Base-by-base conservation (phyloP, 257 asterid genomes). In the Oldenlandia corymbosa region DNA sequence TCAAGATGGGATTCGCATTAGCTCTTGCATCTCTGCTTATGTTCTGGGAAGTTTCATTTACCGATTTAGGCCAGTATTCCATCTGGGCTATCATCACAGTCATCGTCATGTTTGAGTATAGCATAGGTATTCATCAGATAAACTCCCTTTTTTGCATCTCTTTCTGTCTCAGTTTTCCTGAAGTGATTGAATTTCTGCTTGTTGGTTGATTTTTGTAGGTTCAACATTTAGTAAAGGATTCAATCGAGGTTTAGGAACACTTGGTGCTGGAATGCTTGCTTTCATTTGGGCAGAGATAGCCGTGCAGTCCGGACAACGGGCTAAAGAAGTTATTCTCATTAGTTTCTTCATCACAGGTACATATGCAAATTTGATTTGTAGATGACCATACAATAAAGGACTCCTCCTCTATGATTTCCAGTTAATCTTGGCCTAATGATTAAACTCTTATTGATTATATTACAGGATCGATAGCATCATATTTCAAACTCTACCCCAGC, bases 191-290 rank as follows among this genome's bases (percentile, higher is more conserved):
- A 20, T 21, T 20, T 49, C 7, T n/a, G 7, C 0, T 9, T 60
- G 3, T 66, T 58, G 60, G 82, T 8, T 49, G 6, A n/a, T 0
- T 7, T 60, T 3, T 66, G 62, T 61, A 85, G 93, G 93, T 16
- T 89, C 85, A 28, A 85, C 85, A 8, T 61, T 85, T 68, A 85
- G 76, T 51, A 85, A 85, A 67, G 93, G 93, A 62, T 83, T 85
- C 76, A 83, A 85, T 60, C 84, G 93, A n/a, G 87, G 85, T 23
- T 49, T 85, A 16, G 93, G 89, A 67, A 85, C 87, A 18, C 65
- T 85, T 16, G 71, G 71, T 26, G 87, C 93, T 20, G 93, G 89
- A 23, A 64, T 83, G 67, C 82, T 85, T 32, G 88, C 88, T 6
- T 75, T 80, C 23, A 42, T 76, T 31, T 80, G 79, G 69, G 80